Percentiles rank a stretch among this genome's conserved stretches.
These are phyloP conservation scores for Fusarium nodosum DNA, from an alignment of 2,329 filamentous ascomycete species.

Conservation along the genomic window DNA sequence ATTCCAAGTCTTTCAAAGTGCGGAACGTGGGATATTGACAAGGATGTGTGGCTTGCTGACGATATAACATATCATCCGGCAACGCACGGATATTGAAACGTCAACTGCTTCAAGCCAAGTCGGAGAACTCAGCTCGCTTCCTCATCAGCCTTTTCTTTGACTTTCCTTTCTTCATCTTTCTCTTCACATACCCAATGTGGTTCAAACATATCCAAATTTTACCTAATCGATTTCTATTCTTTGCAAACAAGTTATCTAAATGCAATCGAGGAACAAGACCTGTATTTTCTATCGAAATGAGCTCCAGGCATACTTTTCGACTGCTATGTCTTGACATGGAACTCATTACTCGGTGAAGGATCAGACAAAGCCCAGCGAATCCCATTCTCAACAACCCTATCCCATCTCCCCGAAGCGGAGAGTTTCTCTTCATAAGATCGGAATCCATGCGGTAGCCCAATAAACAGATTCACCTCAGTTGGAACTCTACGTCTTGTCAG, in stretches of 20 bases:
- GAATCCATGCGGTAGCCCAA: constrained; percentile 11
- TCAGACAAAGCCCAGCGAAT: constrained; percentile 3
- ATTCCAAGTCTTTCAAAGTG: not conserved
- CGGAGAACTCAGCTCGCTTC: not conserved
- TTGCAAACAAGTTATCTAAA: not conserved
- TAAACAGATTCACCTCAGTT: not conserved
- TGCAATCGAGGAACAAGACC: not conserved
- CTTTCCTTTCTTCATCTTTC: no score
- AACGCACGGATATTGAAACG: not conserved
- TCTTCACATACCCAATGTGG: not conserved
- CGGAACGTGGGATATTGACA: not conserved
- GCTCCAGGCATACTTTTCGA: no score
- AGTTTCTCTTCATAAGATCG: constrained; percentile 8
- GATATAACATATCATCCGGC: not conserved
- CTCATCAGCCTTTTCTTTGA: no score
- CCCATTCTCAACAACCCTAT: not conserved
- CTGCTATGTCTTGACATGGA: not conserved
- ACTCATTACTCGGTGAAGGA: not conserved
- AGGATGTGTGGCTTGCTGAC: not conserved
- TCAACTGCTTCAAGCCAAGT: not conserved
- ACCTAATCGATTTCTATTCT: constrained; percentile 71
- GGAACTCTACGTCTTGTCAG: constrained; percentile 2
- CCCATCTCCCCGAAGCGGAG: constrained; percentile 7
- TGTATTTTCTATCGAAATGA: not conserved
- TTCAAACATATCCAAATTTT: constrained; percentile 53